Evolutionary conservation across 2,329 filamentous ascomycete species (phyloP).

Genomic region (Hymenoscyphus albidus): DNA sequence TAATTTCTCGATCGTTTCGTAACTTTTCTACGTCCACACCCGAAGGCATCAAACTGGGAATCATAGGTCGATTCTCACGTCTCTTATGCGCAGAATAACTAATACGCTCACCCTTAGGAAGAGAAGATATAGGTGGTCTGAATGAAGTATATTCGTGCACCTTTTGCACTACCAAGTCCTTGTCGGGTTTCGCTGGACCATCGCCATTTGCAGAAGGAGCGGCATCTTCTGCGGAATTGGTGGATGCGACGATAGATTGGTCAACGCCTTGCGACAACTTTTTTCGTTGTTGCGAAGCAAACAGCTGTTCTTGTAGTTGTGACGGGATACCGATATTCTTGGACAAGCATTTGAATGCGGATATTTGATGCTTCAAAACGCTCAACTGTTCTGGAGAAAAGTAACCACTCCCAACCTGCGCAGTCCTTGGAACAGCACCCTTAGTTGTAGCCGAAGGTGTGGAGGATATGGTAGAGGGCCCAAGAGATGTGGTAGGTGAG

Average conservation of each 20-base stretch:
- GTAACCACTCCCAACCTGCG: slow-evolving; percentile 44
- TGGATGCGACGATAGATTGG: slow-evolving; percentile 24
- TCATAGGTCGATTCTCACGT: slow-evolving; percentile 71
- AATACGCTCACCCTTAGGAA: slow-evolving; percentile 46
- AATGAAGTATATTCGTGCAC: slow-evolving; percentile 56
- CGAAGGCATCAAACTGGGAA: slow-evolving; percentile 83
- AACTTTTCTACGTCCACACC: slow-evolving; percentile 85
- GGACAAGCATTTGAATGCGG: slow-evolving; percentile 83
- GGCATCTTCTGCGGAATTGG: slow-evolving; percentile 25
- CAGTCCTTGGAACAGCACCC: slow-evolving; percentile 29
- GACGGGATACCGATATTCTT: slow-evolving; percentile 81
- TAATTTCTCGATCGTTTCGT: slow-evolving; percentile 79
- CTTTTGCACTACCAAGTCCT: slow-evolving; percentile 33
- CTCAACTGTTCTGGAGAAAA: slow-evolving; percentile 77
- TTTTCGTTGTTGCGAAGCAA: slow-evolving; percentile 62
- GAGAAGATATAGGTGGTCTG: slow-evolving; percentile 61
- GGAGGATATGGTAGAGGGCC: slow-evolving; percentile 32
- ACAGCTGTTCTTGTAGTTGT: slow-evolving; percentile 77
- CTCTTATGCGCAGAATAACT: slow-evolving; percentile 75
- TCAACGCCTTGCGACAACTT: slow-evolving; percentile 38
- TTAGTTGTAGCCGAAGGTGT: slow-evolving; percentile 23
- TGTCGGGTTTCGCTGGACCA: slow-evolving; percentile 34
- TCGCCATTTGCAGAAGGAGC: slow-evolving; percentile 39
- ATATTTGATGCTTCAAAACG: slow-evolving; percentile 78
- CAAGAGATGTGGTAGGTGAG: slow-evolving; percentile 26